Conservation (phyloP, 2,329 filamentous ascomycete genomes). For the Metarhizium anisopliae region DNA sequence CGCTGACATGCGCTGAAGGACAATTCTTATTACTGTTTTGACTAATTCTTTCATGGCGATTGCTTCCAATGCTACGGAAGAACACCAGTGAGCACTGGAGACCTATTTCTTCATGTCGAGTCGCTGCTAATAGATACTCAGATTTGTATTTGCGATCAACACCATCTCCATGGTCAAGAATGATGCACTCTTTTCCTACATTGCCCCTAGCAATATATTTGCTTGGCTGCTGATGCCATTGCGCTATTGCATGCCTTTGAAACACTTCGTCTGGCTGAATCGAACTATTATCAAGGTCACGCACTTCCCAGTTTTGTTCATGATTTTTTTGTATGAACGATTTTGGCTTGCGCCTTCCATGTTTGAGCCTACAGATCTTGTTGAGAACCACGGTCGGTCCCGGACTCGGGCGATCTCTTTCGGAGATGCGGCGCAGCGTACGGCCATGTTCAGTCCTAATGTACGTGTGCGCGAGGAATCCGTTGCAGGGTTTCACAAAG, state of each 20-base stretch:
- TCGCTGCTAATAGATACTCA: constrained; percentile 17
- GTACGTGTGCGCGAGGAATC: constrained; percentile 74
- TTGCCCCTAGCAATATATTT: constrained; percentile 84
- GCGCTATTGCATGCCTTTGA: constrained; percentile 70
- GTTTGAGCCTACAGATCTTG: constrained; percentile 75
- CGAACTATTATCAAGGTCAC: constrained; percentile 86
- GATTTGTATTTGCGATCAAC: constrained; percentile 89
- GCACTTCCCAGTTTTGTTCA: constrained; percentile 78
- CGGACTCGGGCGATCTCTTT: constrained; percentile 46
- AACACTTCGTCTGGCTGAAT: constrained; percentile 76
- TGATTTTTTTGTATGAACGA: constrained; percentile 81
- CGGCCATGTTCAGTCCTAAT: constrained; percentile 65
- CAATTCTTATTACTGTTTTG: constrained; percentile 89
- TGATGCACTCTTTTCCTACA: constrained; percentile 90
- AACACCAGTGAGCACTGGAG: constrained; percentile 54
- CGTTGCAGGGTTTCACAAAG: constrained; percentile 80
- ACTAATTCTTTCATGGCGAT: constrained; percentile 96
- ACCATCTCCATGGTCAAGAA: constrained; percentile 98
- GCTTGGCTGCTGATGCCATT: constrained; percentile 83
- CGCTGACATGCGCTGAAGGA: constrained; percentile 32
- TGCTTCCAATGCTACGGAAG: constrained; percentile 85
- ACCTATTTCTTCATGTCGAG: neutral
- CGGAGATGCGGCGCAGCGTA: constrained; percentile 43
- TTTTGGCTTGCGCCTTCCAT: constrained; percentile 65
- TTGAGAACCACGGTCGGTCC: constrained; percentile 57